Evolutionary conservation across 129 eudicot species (phyloP), one percentile per base, ranked within the genome.

Genomic region (Artemisia argyi): DNA sequence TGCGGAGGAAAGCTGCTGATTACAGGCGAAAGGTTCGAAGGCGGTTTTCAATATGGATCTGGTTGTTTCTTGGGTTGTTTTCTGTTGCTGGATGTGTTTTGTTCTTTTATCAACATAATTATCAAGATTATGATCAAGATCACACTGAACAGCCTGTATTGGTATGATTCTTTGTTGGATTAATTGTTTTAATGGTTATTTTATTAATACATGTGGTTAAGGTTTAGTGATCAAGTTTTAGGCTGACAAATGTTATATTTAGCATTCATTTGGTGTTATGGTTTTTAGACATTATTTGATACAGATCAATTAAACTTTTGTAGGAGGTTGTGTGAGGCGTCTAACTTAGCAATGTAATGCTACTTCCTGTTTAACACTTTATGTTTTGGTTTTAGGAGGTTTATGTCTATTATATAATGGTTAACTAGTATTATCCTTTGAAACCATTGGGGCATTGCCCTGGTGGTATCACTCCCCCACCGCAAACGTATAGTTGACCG

Each of bases 1-100:
- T 92, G 98, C 79, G 95, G 80, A 91, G 96, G 80, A 88, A 92
- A 85, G 95, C 96, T 68, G 87, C 96, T 85, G 98, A 92, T 50
- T 87, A 77, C 85, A 94, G 95, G 95, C 96, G 98, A 77, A 94
- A 89, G 83, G 93, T 89, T 76, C 79, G 98, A 58, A 73, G 89
- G 79, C 76, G 86, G 82, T 77, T 83, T 22, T 63, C 90, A 7
- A 83, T 85, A 74, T 89, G 96, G 95, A 89, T 89, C 90, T 92
- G 96, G 89, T 71, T 78, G 48, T 82, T 92, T 59, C 88, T 92
- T 76, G 84, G 85, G 11, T 32, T 85, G 60, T 85, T 89, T 44
- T 72, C 74, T 53, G 69, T 85, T 68, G 91, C 88, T 46, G 96
- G 92, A 48, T 83, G 84, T 82, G 69, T 83, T 42, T 52, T 89